Base-by-base conservation (phyloP, 176 grass and related monocot genomes). In the Typha latifolia region DNA sequence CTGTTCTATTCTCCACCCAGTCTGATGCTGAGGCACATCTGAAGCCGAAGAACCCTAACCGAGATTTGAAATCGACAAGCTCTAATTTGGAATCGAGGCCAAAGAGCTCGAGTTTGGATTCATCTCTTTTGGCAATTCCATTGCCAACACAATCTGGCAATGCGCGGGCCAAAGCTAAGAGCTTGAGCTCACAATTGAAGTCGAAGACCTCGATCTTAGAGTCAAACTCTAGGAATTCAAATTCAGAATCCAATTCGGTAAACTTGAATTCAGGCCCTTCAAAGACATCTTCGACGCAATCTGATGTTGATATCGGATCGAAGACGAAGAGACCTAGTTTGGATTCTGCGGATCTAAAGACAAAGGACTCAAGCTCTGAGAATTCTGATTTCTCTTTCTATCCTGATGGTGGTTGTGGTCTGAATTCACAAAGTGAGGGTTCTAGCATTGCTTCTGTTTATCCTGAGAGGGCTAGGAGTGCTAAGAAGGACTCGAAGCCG, bases 311-410 rank as follows among this genome's bases (percentile, higher is more conserved):
- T 31, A 24, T 13, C 14, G 49, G 76, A 7, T 72, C 26, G 64
- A 79, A 62, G 19, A 57, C 59, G 3, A 4, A 2, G 65, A 74
- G 14, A 55, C 78, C 76, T 47, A 70, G 66, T 74, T 29, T 78
- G 27, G 37, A 49, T 70, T 61, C 71, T 0, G 12, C 10, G n/a
- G 24, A 8, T 2, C 62, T 20, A 62, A 53, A 27, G 24, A 50
- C 66, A 4, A 31, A 55, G 23, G 48, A 14, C 2, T 68, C 48
- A 29, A 75, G 77, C 69, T 62, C 69, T 5, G 77, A 49, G 1
- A 20, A 62, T 10, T 59, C 62, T 23, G 77, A 88, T 15, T 84
- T 88, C 77, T 81, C 85, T 29, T 88, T 88, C 74, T 72, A 73
- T n/a, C 70, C 80, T 0, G 77, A 86, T 0, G 76, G 73, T 63